Percentiles rank a stretch among this genome's conserved stretches.
Evolutionary conservation across 75 land plant genomes (phyloP).

Genomic region (Picea sitchensis): DNA sequence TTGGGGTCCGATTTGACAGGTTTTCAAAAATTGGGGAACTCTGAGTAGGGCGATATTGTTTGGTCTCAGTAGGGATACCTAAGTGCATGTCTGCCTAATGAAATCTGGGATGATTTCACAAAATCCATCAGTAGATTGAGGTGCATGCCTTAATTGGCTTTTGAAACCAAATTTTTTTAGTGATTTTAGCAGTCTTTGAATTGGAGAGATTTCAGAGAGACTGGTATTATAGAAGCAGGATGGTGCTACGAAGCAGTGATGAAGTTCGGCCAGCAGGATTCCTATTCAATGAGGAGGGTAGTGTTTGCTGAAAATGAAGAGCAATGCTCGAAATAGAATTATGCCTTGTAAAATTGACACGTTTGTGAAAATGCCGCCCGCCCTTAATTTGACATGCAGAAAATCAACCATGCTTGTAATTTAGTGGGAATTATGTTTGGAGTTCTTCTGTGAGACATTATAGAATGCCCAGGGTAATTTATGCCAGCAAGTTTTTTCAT

Average conservation of each 20-base stretch:
- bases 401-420: conserved; percentile 7
- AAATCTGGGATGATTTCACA: not conserved
- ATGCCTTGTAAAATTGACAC: conserved; percentile 1
- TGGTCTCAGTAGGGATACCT: not conserved
- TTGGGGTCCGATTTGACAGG: conserved; percentile 1
- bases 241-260: not conserved
- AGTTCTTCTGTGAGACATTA: conserved; percentile 10
- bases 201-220: not conserved
- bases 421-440: conserved; percentile 9
- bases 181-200: not conserved
- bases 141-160: not conserved
- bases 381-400: conserved; percentile 10
- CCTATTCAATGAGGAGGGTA: not conserved
- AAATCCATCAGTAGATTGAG: not conserved
- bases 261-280: not conserved
- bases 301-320: conserved; percentile 3
- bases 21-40: not conserved
- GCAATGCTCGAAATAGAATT: conserved; percentile 2
- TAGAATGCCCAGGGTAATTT: too few species aligned
- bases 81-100: not conserved
- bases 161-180: not conserved
- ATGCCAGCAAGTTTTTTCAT: too few species aligned
- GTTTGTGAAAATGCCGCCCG: conserved; percentile 5
- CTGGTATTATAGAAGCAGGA: not conserved
- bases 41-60: not conserved